A percentile compares a stretch with the other conserved stretches of the same genome.
Conservation (phyloP, 345 rosid genomes). For the Nephelium lappaceum region DNA sequence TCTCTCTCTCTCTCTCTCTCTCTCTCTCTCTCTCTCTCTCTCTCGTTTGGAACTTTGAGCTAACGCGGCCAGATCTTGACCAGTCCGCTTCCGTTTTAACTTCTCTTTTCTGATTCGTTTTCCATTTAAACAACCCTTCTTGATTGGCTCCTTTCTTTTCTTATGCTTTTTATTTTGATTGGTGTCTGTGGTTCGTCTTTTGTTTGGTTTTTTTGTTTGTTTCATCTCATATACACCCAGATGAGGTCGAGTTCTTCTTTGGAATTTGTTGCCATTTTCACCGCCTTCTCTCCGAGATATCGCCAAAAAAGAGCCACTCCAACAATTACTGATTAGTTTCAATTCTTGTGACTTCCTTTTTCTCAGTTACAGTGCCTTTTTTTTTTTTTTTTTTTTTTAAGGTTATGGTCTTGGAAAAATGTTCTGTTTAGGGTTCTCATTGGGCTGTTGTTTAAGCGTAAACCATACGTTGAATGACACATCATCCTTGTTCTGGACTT, state of each 20-base stretch:
- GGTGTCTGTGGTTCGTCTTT: neutral
- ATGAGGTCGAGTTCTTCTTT: neutral
- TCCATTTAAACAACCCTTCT: neutral
- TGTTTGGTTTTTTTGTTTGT: neutral
- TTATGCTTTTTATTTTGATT: neutral
- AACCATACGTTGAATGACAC: constrained; percentile 21
- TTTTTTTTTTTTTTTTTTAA: neutral
- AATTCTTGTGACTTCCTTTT: neutral
- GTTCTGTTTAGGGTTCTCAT: constrained; percentile 15
- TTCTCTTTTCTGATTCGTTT: neutral
- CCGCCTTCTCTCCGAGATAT: no score
- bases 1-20: neutral
- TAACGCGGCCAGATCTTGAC: neutral
- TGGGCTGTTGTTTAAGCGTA: neutral
- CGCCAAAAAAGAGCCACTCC: neutral
- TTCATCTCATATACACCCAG: neutral
- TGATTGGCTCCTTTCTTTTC: neutral
- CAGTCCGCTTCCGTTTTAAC: neutral
- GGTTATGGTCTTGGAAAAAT: constrained; percentile 2
- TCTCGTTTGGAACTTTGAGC: neutral
- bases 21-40: constrained; percentile 9
- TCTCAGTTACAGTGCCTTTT: neutral
- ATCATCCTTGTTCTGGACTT: neutral
- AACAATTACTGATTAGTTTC: neutral
- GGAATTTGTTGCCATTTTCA: neutral